Evolutionary conservation across 495 filamentous ascomycete species (phyloP).

Genomic region (Aspergillus olivimuriae): DNA sequence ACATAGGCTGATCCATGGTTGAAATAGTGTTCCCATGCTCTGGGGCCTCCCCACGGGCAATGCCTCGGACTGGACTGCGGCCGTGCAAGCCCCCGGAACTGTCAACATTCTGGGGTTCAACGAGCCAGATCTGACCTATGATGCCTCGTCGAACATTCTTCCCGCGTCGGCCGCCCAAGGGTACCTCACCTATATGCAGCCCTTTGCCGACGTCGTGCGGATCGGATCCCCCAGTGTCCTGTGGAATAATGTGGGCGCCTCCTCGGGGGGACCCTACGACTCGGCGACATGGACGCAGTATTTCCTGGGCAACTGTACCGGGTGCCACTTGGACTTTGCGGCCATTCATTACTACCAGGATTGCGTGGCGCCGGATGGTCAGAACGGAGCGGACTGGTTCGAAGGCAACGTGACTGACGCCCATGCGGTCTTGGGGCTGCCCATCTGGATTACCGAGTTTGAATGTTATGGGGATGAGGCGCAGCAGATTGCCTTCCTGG

Average conservation of each 20-base stretch:
- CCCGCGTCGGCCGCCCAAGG: conserved; percentile 44
- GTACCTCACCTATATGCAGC: conserved; percentile 55
- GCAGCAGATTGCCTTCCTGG: conserved; percentile 43
- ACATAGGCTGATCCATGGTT: background rate
- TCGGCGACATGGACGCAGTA: conserved; percentile 49
- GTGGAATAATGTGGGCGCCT: conserved; percentile 40
- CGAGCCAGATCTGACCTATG: conserved; percentile 57
- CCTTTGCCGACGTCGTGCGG: conserved; percentile 43
- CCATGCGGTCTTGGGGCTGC: conserved; percentile 31
- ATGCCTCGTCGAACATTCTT: conserved; percentile 49
- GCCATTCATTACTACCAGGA: conserved; percentile 54
- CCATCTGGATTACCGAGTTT: conserved; percentile 71
- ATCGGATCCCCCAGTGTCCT: conserved; percentile 62
- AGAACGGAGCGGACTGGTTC: conserved; percentile 29
- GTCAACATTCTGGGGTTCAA: conserved; percentile 58
- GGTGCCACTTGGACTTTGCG: conserved; percentile 55
- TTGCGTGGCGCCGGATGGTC: conserved; percentile 19
- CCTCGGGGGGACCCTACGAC: conserved; percentile 19
- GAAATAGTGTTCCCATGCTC: conserved; percentile 48
- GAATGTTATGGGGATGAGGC: conserved; percentile 32
- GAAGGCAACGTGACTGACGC: conserved; percentile 38
- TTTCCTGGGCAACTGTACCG: conserved; percentile 46
- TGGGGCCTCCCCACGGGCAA: conserved; percentile 44
- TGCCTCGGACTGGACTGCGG: conserved; percentile 44
- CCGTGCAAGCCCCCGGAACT: conserved; percentile 31